These are phyloP conservation scores for Akebia trifoliata DNA, from an alignment of 164 flowering plant genomes.

Conservation along the genomic window DNA sequence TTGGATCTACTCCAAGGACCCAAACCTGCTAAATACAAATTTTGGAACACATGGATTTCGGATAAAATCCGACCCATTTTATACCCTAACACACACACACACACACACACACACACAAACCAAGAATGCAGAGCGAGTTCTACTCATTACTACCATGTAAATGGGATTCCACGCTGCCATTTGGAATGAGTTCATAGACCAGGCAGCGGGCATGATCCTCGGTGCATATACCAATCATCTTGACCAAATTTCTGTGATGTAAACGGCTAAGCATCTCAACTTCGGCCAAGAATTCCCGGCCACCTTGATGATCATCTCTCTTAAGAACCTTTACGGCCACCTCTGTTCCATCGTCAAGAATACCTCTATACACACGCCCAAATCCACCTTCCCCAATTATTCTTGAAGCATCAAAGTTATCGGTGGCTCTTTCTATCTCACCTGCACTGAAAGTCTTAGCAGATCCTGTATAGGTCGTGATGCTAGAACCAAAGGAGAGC, in stretches of 20 bases:
- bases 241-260: slow-evolving; percentile 91
- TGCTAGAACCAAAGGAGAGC: slow-evolving; percentile 67
- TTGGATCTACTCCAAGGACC: no score
- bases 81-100: no score
- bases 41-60: no score
- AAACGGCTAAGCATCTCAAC: slow-evolving; percentile 97
- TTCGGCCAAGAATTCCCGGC: slow-evolving; percentile 88
- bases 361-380: slow-evolving; percentile 84
- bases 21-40: no score
- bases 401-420: slow-evolving; percentile 51
- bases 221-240: slow-evolving; percentile 86
- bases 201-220: slow-evolving; percentile 72
- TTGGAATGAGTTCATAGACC: slow-evolving; percentile 88
- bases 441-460: slow-evolving; percentile 64
- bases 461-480: slow-evolving; percentile 69
- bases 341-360: slow-evolving; percentile 72
- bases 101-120: no score
- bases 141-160: slow-evolving; percentile 62
- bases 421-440: slow-evolving; percentile 77
- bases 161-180: slow-evolving; percentile 96
- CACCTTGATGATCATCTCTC: slow-evolving; percentile 85
- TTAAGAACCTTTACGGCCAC: slow-evolving; percentile 88
- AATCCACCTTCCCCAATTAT: slow-evolving; percentile 97
- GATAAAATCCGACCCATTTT: no score
- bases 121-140: no score